Conservation (phyloP, 257 asterid species). For the Nicotiana sylvestris region DNA sequence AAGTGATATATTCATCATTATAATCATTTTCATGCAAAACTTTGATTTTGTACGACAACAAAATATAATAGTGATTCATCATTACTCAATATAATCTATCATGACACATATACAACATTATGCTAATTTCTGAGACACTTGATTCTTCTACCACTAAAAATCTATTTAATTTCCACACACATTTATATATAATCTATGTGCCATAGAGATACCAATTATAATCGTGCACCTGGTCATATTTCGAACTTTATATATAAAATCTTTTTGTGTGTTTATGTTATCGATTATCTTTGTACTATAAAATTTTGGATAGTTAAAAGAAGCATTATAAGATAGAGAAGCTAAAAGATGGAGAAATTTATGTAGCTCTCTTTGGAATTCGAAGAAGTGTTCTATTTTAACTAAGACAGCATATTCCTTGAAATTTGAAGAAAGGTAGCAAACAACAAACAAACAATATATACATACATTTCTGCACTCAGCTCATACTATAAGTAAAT, state of each 20-base stretch:
- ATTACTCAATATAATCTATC: neutral
- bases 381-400: neutral
- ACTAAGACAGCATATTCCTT: conserved; percentile 18
- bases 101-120: neutral
- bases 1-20: neutral
- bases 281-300: too few species aligned
- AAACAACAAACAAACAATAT: neutral
- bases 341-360: neutral
- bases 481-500: neutral
- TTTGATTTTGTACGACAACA: conserved; percentile 12
- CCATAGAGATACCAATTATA: neutral
- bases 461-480: conserved; percentile 1
- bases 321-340: neutral
- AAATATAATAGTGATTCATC: neutral
- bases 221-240: too few species aligned
- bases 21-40: conserved; percentile 15
- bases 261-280: too few species aligned
- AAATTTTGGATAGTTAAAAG: neutral
- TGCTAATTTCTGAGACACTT: neutral
- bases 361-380: neutral
- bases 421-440: neutral
- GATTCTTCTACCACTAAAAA: neutral
- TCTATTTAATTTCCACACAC: neutral
- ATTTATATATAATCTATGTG: neutral
- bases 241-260: too few species aligned